Conservation (phyloP, 2,329 filamentous ascomycete genomes). For the Alternaria triticimaculans region DNA sequence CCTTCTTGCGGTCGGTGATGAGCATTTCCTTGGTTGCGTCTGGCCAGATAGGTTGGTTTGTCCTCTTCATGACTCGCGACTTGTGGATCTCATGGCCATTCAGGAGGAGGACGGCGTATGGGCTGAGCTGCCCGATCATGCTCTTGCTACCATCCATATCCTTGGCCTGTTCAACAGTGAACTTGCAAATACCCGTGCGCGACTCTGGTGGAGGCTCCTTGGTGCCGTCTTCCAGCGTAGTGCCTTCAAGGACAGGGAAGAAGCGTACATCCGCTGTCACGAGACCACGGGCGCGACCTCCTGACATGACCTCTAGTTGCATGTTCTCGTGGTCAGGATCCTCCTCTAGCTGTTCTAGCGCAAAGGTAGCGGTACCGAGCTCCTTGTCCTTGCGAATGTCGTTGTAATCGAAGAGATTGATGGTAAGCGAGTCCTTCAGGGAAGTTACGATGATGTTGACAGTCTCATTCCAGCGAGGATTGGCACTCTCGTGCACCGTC, state of each 20-base stretch:
- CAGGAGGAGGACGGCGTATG: constrained; percentile 85
- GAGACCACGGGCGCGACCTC: constrained; percentile 82
- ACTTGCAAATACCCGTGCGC: constrained; percentile 91
- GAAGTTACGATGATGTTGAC: constrained; percentile 94
- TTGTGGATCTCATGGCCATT: constrained; percentile 91
- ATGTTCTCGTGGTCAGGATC: constrained; percentile 82
- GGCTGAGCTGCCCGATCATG: constrained; percentile 87
- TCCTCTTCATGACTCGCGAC: constrained; percentile 93
- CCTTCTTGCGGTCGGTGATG: constrained; percentile 89
- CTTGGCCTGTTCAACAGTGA: constrained; percentile 94
- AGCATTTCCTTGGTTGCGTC: constrained; percentile 92
- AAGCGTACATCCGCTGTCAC: constrained; percentile 86
- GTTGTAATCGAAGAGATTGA: constrained; percentile 90
- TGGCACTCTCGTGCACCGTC: constrained; percentile 80
- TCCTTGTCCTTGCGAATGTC: constrained; percentile 97
- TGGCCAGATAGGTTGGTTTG: constrained; percentile 96
- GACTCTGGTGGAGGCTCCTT: constrained; percentile 82
- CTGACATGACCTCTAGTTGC: constrained; percentile 80
- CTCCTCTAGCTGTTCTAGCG: constrained; percentile 80
- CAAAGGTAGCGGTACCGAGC: constrained; percentile 84
- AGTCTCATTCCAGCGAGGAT: constrained; percentile 95
- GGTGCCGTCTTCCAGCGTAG: constrained; percentile 76
- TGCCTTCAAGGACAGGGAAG: constrained; percentile 86
- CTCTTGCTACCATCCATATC: constrained; percentile 93
- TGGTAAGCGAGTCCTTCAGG: constrained; percentile 83